A percentile compares a stretch with the other conserved stretches of the same genome.
phyloP scores from a whole-genome alignment of 352 stramenopile species.

The Globisporangium cylindrosporum region DNA sequence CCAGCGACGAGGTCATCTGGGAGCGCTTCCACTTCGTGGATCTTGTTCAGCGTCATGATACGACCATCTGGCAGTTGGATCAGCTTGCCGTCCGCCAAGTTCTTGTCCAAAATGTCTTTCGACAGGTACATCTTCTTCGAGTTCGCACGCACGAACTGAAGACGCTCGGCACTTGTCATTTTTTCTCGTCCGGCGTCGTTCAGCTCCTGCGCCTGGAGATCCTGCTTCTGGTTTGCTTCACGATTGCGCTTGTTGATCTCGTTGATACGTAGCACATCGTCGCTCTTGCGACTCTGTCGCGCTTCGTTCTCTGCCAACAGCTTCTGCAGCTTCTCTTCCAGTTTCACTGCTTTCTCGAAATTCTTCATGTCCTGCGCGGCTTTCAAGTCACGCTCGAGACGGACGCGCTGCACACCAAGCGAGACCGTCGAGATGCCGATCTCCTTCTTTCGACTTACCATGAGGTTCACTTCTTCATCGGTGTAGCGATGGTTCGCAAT shows the following conservation, averaged over 20 bases:
- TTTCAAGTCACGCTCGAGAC: slow-evolving; percentile 72
- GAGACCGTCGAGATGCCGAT: slow-evolving; percentile 62
- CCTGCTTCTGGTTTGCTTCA: slow-evolving; percentile 77
- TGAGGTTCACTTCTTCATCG: slow-evolving; percentile 72
- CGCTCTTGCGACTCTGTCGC: slow-evolving; percentile 68
- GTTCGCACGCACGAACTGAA: slow-evolving; percentile 83
- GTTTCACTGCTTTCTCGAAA: slow-evolving; percentile 77
- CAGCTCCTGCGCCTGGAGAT: slow-evolving; percentile 68
- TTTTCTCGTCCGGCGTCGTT: slow-evolving; percentile 73
- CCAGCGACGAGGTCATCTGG: slow-evolving; percentile 69
- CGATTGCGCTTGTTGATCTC: slow-evolving; percentile 84
- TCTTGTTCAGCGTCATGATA: slow-evolving; percentile 85
- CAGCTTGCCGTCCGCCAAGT: slow-evolving; percentile 70
- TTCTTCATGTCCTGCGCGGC: slow-evolving; percentile 86
- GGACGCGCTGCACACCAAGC: slow-evolving; percentile 72
- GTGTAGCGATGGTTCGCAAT: slow-evolving; percentile 78
- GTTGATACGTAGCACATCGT: slow-evolving; percentile 84
- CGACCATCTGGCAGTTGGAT: slow-evolving; percentile 68
- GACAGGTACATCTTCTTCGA: slow-evolving; percentile 86
- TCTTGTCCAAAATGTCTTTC: slow-evolving; percentile 78
- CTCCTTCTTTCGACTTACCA: slow-evolving; percentile 75
- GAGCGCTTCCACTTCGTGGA: slow-evolving; percentile 78
- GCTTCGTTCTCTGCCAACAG: slow-evolving; percentile 66
- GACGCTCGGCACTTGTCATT: slow-evolving; percentile 79
- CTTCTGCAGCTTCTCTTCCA: slow-evolving; percentile 65